Evolutionary conservation across 179 eudicot genomes (phyloP), one percentile per base, ranked within the genome.

Genomic region (Heliamphora pulchella): DNA sequence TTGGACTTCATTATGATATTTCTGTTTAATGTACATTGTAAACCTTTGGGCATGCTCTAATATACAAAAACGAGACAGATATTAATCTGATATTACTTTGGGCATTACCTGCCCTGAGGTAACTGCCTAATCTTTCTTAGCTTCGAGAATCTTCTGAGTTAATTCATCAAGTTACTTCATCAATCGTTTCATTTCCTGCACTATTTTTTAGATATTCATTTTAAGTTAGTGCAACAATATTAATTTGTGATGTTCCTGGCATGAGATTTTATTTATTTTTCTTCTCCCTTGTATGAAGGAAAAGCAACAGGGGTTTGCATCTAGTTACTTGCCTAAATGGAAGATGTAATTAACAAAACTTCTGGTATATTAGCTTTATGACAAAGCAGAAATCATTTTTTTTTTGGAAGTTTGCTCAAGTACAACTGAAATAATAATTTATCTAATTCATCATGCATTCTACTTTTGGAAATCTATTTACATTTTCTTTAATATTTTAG

Each of bases 401-500:
- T 31, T 20, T 58, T 44, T 61, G 59, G 7, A 14, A 78, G 47
- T 44, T n/a, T 68, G 65, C 74, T 66, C 8, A 44, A 71, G 17
- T 22, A 11, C 58, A 8, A 71, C 43, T 69, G 73, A 71, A 18
- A 14, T 50, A n/a, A 72, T 17, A 15, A 39, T 46, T 75, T 8
- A 57, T 75, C 47, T 41, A 14, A 31, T 31, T 31, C 2, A 17
- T 2, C 22, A 78, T 14, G 15, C 58, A 50, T 65, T 8, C 10
- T 9, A 8, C 8, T 70, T 54, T 44, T 17, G 4, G 39, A 5
- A 59, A 31, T 41, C 44, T 63, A 59, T 71, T 59, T 77, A 5
- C 14, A 8, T 54, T 69, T n/a, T 17, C 20, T 20, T 8, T 69
- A 43, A 46, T 47, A 50, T 77, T 8, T 18, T 84, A 93, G 97